Evolutionary conservation across 2,329 filamentous ascomycete genomes (phyloP).

Genomic region (Apiospora saccharicola): DNA sequence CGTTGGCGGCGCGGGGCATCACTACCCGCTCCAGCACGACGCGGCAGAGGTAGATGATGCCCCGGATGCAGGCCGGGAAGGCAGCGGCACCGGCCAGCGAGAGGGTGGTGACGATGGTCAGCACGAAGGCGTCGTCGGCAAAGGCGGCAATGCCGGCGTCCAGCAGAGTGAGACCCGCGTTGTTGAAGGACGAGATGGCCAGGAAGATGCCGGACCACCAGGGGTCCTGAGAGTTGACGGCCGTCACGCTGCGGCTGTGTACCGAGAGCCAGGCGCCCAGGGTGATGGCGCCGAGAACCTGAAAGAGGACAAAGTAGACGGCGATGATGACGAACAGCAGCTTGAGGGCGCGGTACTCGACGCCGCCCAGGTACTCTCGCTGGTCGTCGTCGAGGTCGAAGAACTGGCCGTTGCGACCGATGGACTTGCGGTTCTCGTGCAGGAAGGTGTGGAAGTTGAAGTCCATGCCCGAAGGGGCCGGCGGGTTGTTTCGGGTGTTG

Average conservation of each 20-base stretch:
- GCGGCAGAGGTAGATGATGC: slow-evolving; percentile 61
- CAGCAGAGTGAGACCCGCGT: slow-evolving; percentile 73
- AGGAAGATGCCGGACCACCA: slow-evolving; percentile 77
- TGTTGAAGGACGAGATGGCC: slow-evolving; percentile 73
- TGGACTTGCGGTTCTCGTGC: slow-evolving; percentile 29
- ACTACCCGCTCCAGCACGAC: slow-evolving; percentile 43
- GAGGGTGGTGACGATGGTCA: slow-evolving; percentile 62
- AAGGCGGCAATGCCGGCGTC: slow-evolving; percentile 72
- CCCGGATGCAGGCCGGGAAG: slow-evolving; percentile 68
- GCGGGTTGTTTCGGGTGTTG: slow-evolving; percentile 21
- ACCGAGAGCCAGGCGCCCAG: slow-evolving; percentile 66
- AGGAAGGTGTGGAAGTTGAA: slow-evolving; percentile 42
- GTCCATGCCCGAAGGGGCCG: slow-evolving; percentile 17
- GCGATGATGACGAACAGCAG: slow-evolving; percentile 67
- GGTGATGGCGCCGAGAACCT: slow-evolving; percentile 52
- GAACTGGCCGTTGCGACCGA: slow-evolving; percentile 60
- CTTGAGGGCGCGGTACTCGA: slow-evolving; percentile 69
- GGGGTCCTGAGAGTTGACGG: slow-evolving; percentile 65
- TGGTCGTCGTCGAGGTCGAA: slow-evolving; percentile 60
- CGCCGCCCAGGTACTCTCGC: slow-evolving; percentile 65
- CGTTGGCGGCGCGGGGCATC: slow-evolving; percentile 40
- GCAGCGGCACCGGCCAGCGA: slow-evolving; percentile 72
- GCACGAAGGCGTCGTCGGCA: slow-evolving; percentile 57
- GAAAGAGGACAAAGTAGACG: slow-evolving; percentile 62
- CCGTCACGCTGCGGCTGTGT: slow-evolving; percentile 56